These are phyloP conservation scores for Suillus ampliporus DNA, from an alignment of 768 basidiomycete genomes.

Conservation along the genomic window DNA sequence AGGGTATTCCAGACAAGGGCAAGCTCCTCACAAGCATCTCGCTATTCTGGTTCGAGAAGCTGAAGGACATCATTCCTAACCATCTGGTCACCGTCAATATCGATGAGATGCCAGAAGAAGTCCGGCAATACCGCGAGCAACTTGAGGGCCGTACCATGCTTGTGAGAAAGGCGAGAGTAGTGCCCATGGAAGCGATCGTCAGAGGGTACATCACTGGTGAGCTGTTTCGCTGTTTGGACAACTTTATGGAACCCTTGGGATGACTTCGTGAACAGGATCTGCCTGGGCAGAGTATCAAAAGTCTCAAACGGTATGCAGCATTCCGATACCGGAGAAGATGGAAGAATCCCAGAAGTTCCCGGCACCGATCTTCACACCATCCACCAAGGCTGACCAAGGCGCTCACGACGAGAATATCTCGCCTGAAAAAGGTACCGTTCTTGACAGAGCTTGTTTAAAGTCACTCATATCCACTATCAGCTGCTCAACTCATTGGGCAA, in stretches of 20 bases:
- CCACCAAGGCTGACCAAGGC: slow-evolving; percentile 95
- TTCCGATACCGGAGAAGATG: slow-evolving; percentile 73
- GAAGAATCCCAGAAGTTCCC: slow-evolving; percentile 86
- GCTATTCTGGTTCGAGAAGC: slow-evolving; percentile 92
- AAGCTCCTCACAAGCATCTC: slow-evolving; percentile 89
- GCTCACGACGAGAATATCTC: slow-evolving; percentile 96
- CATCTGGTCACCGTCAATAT: slow-evolving; percentile 84
- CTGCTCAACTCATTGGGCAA: slow-evolving; percentile 67
- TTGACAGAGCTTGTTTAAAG: not conserved
- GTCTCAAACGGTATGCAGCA: slow-evolving; percentile 86
- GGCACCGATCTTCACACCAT: slow-evolving; percentile 91
- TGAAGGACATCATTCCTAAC: slow-evolving; percentile 81
- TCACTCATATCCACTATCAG: slow-evolving; percentile 40
- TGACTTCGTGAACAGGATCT: slow-evolving; percentile 63
- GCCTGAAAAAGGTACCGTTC: slow-evolving; percentile 67
- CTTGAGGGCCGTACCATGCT: slow-evolving; percentile 90
- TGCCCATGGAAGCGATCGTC: slow-evolving; percentile 95
- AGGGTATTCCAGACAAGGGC: slow-evolving; percentile 97
- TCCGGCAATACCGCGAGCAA: slow-evolving; percentile 74
- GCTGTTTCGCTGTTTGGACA: slow-evolving; percentile 16
- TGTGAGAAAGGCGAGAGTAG: slow-evolving; percentile 85
- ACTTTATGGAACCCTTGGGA: not conserved
- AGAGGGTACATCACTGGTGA: slow-evolving; percentile 95
- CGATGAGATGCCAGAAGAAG: slow-evolving; percentile 81
- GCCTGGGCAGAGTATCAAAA: slow-evolving; percentile 95